Conservation (phyloP, 1,284 basidiomycete genomes). For the Taiwanofungus camphoratus region DNA sequence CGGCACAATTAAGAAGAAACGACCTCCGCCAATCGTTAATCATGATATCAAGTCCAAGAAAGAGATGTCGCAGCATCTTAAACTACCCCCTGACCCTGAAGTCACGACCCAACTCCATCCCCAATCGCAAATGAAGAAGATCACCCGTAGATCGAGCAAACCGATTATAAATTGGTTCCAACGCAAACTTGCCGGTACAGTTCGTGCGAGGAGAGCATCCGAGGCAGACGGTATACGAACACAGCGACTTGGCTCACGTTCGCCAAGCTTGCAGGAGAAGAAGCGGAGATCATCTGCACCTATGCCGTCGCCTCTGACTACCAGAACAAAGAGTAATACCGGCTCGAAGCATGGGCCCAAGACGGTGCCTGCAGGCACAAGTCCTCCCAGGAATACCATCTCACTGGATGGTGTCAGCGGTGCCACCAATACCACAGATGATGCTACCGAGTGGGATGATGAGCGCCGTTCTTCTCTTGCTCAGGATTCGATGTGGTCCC, state of each 20-base stretch:
- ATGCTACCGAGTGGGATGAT: slow-evolving; percentile 32
- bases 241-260: slow-evolving; percentile 17
- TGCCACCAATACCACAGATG: slow-evolving; percentile 21
- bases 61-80: slow-evolving; percentile 15
- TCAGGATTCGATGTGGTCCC: slow-evolving; percentile 70
- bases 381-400: slow-evolving; percentile 31
- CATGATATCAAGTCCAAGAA: slow-evolving; percentile 20
- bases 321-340: slow-evolving; percentile 13
- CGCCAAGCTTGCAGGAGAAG: slow-evolving; percentile 23
- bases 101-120: slow-evolving; percentile 14
- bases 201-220: slow-evolving; percentile 40
- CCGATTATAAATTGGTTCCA: slow-evolving; percentile 91
- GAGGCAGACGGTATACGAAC: slow-evolving; percentile 28
- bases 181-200: slow-evolving; percentile 73
- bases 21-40: slow-evolving; percentile 2
- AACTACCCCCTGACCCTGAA: slow-evolving; percentile 10
- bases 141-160: slow-evolving; percentile 64
- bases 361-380: slow-evolving; percentile 6
- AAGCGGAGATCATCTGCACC: slow-evolving; percentile 25
- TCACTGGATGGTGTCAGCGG: slow-evolving; percentile 53
- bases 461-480: slow-evolving; percentile 50
- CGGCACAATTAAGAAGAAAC: slow-evolving; percentile 6
- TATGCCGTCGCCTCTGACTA: slow-evolving; percentile 17
- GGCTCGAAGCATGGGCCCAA: slow-evolving; percentile 16
- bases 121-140: slow-evolving; percentile 40